These are phyloP conservation scores for Linnemannia hyalina DNA, from an alignment of 192 early-diverging fungal genomes.

Conservation along the genomic window DNA sequence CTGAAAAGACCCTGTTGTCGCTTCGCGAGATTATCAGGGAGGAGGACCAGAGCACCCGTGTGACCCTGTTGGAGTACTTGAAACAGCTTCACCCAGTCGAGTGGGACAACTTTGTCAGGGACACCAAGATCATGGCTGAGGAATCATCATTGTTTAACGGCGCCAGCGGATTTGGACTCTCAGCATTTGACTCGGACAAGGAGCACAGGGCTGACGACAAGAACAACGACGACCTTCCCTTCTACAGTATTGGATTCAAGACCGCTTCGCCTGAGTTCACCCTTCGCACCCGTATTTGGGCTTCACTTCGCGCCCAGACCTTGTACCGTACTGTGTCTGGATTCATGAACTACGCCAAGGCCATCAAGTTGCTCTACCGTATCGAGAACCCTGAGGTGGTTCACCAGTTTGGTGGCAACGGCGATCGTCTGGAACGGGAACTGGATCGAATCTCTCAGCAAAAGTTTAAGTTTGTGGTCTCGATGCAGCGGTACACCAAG, in stretches of 20 bases:
- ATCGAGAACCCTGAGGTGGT: conserved; percentile 85
- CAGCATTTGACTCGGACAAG: conserved; percentile 40
- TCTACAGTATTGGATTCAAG: conserved; percentile 88
- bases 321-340: conserved; percentile 89
- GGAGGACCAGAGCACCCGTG: conserved; percentile 82
- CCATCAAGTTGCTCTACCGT: conserved; percentile 83
- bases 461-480: conserved; percentile 89
- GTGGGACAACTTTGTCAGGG: conserved; percentile 94
- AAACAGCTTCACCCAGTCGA: conserved; percentile 86
- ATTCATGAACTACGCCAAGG: conserved; percentile 91
- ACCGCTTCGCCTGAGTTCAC: conserved; percentile 84
- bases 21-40: conserved; percentile 88
- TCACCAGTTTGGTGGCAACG: conserved; percentile 72
- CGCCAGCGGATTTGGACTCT: conserved; percentile 25
- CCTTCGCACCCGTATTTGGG: conserved; percentile 90
- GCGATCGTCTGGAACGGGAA: conserved; percentile 78
- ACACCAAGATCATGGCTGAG: conserved; percentile 83
- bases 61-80: conserved; percentile 86
- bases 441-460: conserved; percentile 74
- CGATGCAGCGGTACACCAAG: conserved; percentile 89
- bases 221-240: conserved; percentile 84
- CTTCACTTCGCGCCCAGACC: conserved; percentile 87
- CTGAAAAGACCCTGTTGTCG: conserved; percentile 86
- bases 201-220: conserved; percentile 67
- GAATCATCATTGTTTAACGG: conserved; percentile 61